These are phyloP conservation scores for Senna siamea DNA, from an alignment of 306 rosid species.

Conservation along the genomic window DNA sequence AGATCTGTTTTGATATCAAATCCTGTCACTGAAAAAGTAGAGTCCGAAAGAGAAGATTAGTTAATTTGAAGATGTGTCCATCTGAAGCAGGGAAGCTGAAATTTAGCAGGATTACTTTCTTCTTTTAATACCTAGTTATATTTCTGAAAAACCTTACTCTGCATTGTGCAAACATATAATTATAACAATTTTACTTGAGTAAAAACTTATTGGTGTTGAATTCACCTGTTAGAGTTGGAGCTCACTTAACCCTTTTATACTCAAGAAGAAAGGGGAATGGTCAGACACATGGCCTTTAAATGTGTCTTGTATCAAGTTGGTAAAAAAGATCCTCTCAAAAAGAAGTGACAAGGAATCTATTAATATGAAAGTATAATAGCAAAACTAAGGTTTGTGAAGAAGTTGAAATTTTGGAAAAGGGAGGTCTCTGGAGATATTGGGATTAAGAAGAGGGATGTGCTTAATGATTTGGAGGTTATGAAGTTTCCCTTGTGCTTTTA, in stretches of 20 bases:
- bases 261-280: background rate
- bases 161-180: slow-evolving; percentile 16
- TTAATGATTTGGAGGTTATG: background rate
- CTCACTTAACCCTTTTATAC: background rate
- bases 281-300: background rate
- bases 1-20: background rate
- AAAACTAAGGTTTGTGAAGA: background rate
- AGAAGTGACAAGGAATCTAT: background rate
- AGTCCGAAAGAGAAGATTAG: too few relatives aligned
- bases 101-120: too few relatives aligned
- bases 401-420: background rate
- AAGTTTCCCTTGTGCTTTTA: background rate
- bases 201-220: background rate
- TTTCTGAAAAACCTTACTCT: background rate
- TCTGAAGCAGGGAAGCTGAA: too few relatives aligned
- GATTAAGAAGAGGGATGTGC: background rate
- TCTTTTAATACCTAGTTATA: too few relatives aligned
- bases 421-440: background rate
- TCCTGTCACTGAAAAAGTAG: background rate
- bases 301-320: background rate
- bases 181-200: background rate
- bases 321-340: too few relatives aligned
- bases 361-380: background rate
- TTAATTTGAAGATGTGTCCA: too few relatives aligned
- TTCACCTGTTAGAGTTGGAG: background rate